Evolutionary conservation across 2,329 filamentous ascomycete genomes (phyloP).

Genomic region (Stagonosporopsis cucurbitacearum): DNA sequence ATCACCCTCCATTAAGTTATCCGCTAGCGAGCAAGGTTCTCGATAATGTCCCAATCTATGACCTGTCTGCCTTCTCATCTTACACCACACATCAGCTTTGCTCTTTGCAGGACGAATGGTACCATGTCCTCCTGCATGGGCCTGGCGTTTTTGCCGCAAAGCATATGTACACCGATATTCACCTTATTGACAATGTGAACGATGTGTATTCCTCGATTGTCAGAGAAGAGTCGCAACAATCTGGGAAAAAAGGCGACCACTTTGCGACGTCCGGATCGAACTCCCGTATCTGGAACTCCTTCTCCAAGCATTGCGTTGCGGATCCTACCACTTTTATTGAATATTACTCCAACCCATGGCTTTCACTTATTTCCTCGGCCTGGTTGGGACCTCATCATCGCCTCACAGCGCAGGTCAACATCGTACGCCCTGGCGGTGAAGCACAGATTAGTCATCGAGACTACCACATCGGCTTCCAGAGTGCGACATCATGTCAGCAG

Average conservation of each 20-base stretch:
- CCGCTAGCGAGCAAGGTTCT: constrained; percentile 56
- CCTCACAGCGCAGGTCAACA: constrained; percentile 68
- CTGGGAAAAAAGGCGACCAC: constrained; percentile 61
- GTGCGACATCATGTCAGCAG: constrained; percentile 49
- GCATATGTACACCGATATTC: constrained; percentile 55
- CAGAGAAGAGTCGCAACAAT: constrained; percentile 57
- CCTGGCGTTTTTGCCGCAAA: constrained; percentile 67
- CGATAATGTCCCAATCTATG: constrained; percentile 64
- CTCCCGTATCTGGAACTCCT: constrained; percentile 70
- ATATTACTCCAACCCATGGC: constrained; percentile 68
- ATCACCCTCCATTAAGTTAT: constrained; percentile 51
- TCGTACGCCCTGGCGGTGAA: constrained; percentile 64
- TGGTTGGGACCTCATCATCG: constrained; percentile 68
- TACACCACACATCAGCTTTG: constrained; percentile 38
- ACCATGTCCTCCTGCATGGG: constrained; percentile 62
- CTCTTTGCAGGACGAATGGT: constrained; percentile 66
- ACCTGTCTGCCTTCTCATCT: constrained; percentile 50
- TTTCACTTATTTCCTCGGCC: constrained; percentile 58
- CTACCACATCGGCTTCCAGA: constrained; percentile 70
- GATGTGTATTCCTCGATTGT: constrained; percentile 44
- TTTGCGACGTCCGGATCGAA: constrained; percentile 65
- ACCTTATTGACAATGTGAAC: constrained; percentile 40
- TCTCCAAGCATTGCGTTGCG: constrained; percentile 64
- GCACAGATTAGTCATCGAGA: constrained; percentile 67
- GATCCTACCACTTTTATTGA: constrained; percentile 60